These are phyloP conservation scores for Daedaleopsis nitida DNA, from an alignment of 768 basidiomycete species.

Conservation along the genomic window DNA sequence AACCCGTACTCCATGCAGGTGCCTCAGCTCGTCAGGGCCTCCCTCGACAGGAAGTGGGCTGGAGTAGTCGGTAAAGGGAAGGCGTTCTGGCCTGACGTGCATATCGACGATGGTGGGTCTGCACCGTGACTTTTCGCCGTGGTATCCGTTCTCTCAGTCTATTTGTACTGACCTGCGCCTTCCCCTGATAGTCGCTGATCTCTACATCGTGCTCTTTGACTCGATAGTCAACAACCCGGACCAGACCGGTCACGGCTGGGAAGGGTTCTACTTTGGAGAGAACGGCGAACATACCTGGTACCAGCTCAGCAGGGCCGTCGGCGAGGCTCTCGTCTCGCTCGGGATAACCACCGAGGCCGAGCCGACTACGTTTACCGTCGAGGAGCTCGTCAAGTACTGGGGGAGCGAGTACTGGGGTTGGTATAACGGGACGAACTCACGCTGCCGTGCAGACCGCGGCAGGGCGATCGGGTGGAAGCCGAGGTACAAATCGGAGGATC, in stretches of 20 bases:
- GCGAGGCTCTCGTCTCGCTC: conserved; percentile 36
- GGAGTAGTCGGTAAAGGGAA: conserved; percentile 59
- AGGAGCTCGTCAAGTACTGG: conserved; percentile 44
- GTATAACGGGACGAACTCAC: conserved; percentile 27
- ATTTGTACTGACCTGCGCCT: background rate
- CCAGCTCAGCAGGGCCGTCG: conserved; percentile 39
- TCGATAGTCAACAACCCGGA: conserved; percentile 29
- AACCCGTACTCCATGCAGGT: conserved; percentile 57
- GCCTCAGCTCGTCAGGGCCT: conserved; percentile 46
- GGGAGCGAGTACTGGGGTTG: conserved; percentile 4
- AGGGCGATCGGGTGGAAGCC: conserved; percentile 56
- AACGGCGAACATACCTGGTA: conserved; percentile 35
- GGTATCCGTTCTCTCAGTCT: background rate
- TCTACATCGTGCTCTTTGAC: conserved; percentile 46
- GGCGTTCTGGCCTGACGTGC: conserved; percentile 62
- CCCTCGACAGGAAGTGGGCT: conserved; percentile 49
- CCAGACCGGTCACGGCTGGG: conserved; percentile 35
- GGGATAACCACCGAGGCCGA: conserved; percentile 35
- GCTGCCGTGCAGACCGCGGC: conserved; percentile 33
- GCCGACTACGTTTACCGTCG: conserved; percentile 45
- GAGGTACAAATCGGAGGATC: conserved; percentile 47
- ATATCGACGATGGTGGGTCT: conserved; percentile 52
- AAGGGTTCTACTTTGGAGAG: conserved; percentile 38
- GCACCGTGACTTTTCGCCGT: background rate
- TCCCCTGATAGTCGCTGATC: conserved; percentile 39